A percentile compares a stretch with the other conserved stretches of the same genome.
Evolutionary conservation across 352 stramenopile genomes (phyloP).

Genomic region (Phytophthora multivora): DNA sequence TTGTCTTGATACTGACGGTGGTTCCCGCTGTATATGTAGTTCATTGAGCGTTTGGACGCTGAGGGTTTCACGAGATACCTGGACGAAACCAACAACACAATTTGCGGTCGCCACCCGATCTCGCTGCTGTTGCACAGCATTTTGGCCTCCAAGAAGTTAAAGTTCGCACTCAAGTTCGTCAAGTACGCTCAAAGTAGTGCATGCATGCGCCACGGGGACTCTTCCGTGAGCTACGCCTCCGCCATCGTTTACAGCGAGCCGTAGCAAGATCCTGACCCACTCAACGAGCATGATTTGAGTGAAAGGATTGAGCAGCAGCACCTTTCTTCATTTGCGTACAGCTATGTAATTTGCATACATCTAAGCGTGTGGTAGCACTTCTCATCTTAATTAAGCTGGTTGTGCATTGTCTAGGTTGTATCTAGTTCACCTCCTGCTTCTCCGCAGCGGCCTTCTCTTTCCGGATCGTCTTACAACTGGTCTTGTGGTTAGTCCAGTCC

Average conservation of each 20-base stretch:
- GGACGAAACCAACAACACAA: constrained; percentile 95
- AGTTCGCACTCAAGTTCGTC: constrained; percentile 90
- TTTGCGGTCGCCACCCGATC: constrained; percentile 97
- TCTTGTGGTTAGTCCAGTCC: constrained; percentile 84
- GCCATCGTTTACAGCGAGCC: constrained; percentile 85
- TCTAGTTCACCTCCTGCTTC: too few relatives aligned
- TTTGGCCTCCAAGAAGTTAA: constrained; percentile 52
- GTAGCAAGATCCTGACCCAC: background rate
- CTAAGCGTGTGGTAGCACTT: background rate
- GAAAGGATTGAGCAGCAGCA: constrained; percentile 4
- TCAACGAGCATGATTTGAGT: background rate
- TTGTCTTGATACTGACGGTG: background rate
- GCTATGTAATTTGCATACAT: constrained; percentile 20
- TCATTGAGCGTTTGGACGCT: constrained; percentile 93
- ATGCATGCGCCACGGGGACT: constrained; percentile 87
- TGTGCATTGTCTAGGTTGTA: too few relatives aligned
- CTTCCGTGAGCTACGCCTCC: constrained; percentile 95
- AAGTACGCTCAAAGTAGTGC: constrained; percentile 93
- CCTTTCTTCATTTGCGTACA: constrained; percentile 8
- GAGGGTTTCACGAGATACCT: constrained; percentile 95
- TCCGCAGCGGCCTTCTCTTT: constrained; percentile 26
- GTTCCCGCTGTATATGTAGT: constrained; percentile 26
- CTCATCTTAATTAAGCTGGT: too few relatives aligned
- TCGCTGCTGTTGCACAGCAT: constrained; percentile 75
- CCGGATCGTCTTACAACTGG: constrained; percentile 74